Base-by-base conservation (phyloP, 768 basidiomycete genomes). In the Daedalea quercina region DNA sequence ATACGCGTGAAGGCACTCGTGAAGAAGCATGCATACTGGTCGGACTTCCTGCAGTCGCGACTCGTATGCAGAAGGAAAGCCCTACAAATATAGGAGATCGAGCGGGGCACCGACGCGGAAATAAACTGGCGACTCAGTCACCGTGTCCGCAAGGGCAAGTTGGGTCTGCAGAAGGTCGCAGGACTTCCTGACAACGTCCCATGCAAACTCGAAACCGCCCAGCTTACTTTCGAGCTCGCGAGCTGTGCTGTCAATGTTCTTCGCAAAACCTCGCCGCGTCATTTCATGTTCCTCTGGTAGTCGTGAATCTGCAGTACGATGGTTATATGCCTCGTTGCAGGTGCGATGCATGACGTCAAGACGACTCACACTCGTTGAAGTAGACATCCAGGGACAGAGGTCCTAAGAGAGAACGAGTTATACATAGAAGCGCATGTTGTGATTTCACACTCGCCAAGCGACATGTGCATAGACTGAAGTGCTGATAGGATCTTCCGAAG, bases 151-250 rank as follows among this genome's bases (percentile, higher is more conserved):
- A 50, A 65, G 52, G 20, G 58, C 57, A 17, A 65, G 52, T 46
- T 59, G 59, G 26, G 56, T 50, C n/a, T 51, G 51, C 24, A 65
- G 56, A n/a, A 47, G 50, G 1, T 47, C 46, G 52, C 64, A 63
- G 11, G 56, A 56, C 23, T 62, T 51, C n/a, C 60, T 52, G 3
- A 62, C 58, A 50, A 59, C 48, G 47, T 65, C 61, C 64, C 64
- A 65, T 15, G 62, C 64, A 28, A 59, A 60, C 55, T 63, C 61
- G 44, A 65, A 65, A 11, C 56, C 58, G 22, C 41, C 53, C 12
- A 65, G 60, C 47, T 57, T 56, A 22, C 57, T 48, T 7, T 13
- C 37, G 35, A 65, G 57, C n/a, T 58, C 56, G 28, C 55, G 54
- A 48, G 54, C 54, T 40, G 63, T 55, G 12, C 48, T 54, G 28